Evolutionary conservation across 108 stramenopile species (phyloP), one percentile per base, ranked within the genome.

Genomic region (Discostella pseudostelligera): DNA sequence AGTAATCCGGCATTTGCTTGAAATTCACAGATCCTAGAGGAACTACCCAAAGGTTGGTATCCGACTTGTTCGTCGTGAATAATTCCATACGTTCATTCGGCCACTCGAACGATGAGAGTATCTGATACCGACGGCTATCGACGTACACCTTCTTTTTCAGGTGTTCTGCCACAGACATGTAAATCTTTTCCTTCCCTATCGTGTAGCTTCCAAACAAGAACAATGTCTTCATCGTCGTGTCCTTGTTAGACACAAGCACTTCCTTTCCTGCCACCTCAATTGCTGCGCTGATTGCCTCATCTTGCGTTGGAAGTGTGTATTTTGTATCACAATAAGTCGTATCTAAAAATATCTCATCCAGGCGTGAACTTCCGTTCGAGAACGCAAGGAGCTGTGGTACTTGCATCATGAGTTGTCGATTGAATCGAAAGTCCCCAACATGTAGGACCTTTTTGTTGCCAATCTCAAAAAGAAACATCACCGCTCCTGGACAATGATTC

Each of bases 111-210:
- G 83, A 68, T 6, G 81, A 74, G 56, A 97, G 54, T 16, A 92
- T 88, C 40, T 80, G 62, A 17, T 79, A 85, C 49, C 93, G 73
- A 19, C 79, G 61, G 10, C 56, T 76, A 61, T 95, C 94, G n/a
- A 96, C 95, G 64, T 86, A 92, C 3, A 96, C 88, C 56, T 87
- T 92, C 51, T 66, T 55, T 40, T 68, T 65, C 35, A 81, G 74
- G 40, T 65, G 64, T 61, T 80, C 72, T 1, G 96, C 96, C 22
- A 96, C 92, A 8, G 91, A 80, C 28, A 93, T 53, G 53, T 88
- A 94, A n/a, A 96, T 90, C 46, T 76, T 77, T 61, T 97, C 96
- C 67, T 97, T 97, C 19, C 96, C 96, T 36, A 97, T 96, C 0
- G 92, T 93, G 65, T 97, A 97, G 12, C 89, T 84, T 6, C 96